Percentiles rank a stretch among this genome's conserved stretches.
Evolutionary conservation across 495 filamentous ascomycete genomes (phyloP).

Genomic region (Cercophora sp.): DNA sequence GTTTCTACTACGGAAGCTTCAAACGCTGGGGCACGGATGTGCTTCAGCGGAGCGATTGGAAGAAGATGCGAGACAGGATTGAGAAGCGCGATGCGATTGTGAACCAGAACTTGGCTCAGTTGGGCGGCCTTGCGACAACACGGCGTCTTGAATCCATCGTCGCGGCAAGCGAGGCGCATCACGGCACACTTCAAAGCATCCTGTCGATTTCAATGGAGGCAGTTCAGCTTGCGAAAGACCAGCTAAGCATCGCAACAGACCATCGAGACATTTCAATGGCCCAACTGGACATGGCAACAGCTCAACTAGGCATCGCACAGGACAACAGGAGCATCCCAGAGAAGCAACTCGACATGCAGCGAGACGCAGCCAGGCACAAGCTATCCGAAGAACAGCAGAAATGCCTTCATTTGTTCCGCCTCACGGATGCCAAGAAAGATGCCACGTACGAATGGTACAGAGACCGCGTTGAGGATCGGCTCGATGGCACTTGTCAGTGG

Average conservation of each 20-base stretch:
- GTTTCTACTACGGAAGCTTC: conserved; percentile 15
- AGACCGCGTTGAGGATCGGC: conserved; percentile 20
- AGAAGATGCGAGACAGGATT: not conserved
- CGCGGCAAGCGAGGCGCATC: not conserved
- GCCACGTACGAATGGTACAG: conserved; percentile 43
- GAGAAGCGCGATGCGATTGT: not conserved
- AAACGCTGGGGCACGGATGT: not conserved
- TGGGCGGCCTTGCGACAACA: not conserved
- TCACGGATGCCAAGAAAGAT: conserved; percentile 17
- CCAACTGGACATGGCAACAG: too few species aligned
- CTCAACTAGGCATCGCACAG: too few species aligned
- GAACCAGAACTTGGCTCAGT: not conserved
- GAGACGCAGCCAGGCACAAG: not conserved
- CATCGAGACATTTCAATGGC: too few species aligned
- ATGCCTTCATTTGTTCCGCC: conserved; percentile 33
- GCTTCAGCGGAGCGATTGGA: not conserved
- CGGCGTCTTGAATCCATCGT: not conserved
- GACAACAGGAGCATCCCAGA: too few species aligned
- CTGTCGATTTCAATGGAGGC: not conserved
- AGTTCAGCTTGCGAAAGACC: not conserved
- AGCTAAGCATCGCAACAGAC: too few species aligned
- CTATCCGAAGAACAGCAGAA: conserved; percentile 15
- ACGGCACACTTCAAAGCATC: not conserved
- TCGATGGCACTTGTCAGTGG: conserved; percentile 42
- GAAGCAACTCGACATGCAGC: not conserved